Conservation (phyloP, 306 rosid species). For the Cyclanthera cordifolia region DNA sequence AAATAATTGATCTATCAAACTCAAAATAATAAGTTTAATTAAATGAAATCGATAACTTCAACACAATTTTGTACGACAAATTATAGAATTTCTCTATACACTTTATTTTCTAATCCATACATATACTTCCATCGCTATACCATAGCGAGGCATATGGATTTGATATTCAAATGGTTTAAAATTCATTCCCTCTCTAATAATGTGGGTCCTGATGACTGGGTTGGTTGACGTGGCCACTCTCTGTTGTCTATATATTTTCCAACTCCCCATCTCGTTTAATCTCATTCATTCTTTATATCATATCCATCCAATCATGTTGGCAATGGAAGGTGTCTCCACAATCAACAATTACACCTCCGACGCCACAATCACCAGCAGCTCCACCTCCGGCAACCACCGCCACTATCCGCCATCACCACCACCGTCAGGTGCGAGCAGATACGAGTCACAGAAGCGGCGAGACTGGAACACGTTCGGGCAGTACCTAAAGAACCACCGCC, state of each 20-base stretch:
- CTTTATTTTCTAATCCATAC: too few relatives aligned
- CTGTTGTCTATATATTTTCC: slow-evolving; percentile 12
- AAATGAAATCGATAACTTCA: too few relatives aligned
- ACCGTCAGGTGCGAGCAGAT: slow-evolving; percentile 26
- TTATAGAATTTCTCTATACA: too few relatives aligned
- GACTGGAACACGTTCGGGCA: slow-evolving; percentile 94
- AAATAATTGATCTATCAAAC: too few relatives aligned
- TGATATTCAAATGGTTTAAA: slow-evolving; percentile 23
- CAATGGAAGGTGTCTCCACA: slow-evolving; percentile 16
- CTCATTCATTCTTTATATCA: background rate
- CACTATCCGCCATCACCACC: background rate
- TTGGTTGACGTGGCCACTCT: slow-evolving; percentile 18
- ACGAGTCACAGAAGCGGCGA: slow-evolving; percentile 73
- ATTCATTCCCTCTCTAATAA: too few relatives aligned
- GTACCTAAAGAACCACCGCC: slow-evolving; percentile 75
- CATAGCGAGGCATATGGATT: too few relatives aligned
- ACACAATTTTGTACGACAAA: too few relatives aligned
- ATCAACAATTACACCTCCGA: slow-evolving; percentile 9
- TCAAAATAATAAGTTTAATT: too few relatives aligned
- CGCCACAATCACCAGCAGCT: background rate
- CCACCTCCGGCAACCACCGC: slow-evolving; percentile 1
- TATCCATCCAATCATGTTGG: slow-evolving; percentile 14
- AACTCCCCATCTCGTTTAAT: background rate
- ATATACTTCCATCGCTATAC: too few relatives aligned
- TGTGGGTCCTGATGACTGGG: too few relatives aligned